Evolutionary conservation across 306 rosid species (phyloP), one percentile per base, ranked within the genome.

Genomic region (Prunus mira): DNA sequence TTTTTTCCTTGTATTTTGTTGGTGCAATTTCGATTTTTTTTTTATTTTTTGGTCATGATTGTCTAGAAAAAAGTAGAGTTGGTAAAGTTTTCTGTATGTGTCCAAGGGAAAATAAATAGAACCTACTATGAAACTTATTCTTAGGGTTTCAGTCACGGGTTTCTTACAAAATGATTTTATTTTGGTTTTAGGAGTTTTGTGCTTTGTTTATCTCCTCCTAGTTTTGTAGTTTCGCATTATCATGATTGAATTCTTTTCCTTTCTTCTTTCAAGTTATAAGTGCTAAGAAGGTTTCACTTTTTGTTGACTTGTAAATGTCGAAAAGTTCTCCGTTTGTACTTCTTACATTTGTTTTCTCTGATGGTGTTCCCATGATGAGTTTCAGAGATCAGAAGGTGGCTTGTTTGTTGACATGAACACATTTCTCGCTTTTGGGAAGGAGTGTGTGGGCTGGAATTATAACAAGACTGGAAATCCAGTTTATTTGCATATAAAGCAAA

Each of bases 351-450:
- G 0, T 19, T 81, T 55, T 45, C 38, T 27, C 45, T 61, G 19
- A 74, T 72, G 32, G 65, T 71, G 45, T 47, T 61, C 62, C 77
- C 62, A 1, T 69, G 43, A 74, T 75, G 83, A 38, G 79, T 79
- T 86, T 81, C 96, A 93, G 98, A 88, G 78, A 74, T 93, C 98
- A 45, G 96, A 93, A 76, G 97, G 96, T 60, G 98, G 98, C 54
- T 73, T 93, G 79, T 93, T 87, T 60, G 43, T 93, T 52, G 98
- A 93, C 80, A 86, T 91, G 96, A 84, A 50, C 73, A 87, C 89
- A 7, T 93, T 93, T 79, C 91, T 93, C 66, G 96, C 98, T 74
- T 93, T 90, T 82, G 96, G 97, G 73, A 91, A 91, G 78, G 96
- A 93, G 10, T 88, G 61, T 65, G 96, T 91, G 20, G 89, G 62